Percentiles rank a stretch among this genome's conserved stretches.
Evolutionary conservation across 1,139 yeast genomes (phyloP).

Genomic region (Yarrowia galli): DNA sequence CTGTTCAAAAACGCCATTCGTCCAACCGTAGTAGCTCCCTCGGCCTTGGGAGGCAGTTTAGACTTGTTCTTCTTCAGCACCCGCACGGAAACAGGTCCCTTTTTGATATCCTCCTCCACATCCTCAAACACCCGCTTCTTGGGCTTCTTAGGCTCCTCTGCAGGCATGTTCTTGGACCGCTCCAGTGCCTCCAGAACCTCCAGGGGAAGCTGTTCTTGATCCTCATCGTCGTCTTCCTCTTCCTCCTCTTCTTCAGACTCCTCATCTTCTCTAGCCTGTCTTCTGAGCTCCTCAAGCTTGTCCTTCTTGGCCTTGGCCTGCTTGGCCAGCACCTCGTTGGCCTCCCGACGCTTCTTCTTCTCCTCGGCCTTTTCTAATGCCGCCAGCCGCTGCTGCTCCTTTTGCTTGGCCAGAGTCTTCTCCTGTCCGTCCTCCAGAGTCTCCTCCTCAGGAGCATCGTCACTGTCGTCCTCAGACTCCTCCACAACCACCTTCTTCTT

Average conservation of each 20-base stretch:
- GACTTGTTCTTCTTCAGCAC: conserved; percentile 52
- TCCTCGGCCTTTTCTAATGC: conserved; percentile 8
- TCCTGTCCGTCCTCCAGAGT: conserved; percentile 40
- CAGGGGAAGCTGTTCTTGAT: conserved; percentile 10
- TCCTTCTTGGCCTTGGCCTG: conserved; percentile 35
- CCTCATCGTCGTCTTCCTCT: conserved; percentile 14
- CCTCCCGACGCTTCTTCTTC: conserved; percentile 30
- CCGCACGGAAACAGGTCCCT: conserved; percentile 63
- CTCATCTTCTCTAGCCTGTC: conserved; percentile 26
- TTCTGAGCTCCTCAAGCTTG: conserved; percentile 22
- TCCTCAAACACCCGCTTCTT: conserved; percentile 45
- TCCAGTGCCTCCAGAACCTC: conserved; percentile 33
- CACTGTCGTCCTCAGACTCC: conserved; percentile 39
- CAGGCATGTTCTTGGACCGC: conserved; percentile 13
- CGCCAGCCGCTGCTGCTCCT: conserved; percentile 6
- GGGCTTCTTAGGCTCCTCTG: conserved; percentile 46
- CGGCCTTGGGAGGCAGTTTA: conserved; percentile 56
- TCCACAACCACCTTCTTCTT: conserved; percentile 15
- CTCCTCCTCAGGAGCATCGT: conserved; percentile 46
- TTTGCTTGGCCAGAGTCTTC: conserved; percentile 3
- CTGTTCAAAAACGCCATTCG: conserved; percentile 64
- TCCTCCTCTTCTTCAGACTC: conserved; percentile 14
- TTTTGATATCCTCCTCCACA: conserved; percentile 46
- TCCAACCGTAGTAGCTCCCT: conserved; percentile 52
- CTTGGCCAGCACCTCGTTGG: conserved; percentile 25